Conservation (phyloP, 192 early-diverging fungal species). For the Chytriomyces confervae region DNA sequence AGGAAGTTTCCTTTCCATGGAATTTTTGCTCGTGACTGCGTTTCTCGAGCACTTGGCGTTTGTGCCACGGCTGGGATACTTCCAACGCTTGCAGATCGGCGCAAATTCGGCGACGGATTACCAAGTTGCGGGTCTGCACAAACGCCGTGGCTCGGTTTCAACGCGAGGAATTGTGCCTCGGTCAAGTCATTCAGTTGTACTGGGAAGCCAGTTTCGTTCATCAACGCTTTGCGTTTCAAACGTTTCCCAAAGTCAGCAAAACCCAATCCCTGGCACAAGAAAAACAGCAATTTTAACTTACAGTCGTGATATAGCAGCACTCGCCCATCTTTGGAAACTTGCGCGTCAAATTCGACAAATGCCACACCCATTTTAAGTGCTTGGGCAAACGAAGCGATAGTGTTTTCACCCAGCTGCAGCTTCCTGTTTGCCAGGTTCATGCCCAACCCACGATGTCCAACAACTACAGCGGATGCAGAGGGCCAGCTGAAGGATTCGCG, state of each 20-base stretch:
- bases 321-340: slow-evolving; percentile 85
- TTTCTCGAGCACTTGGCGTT: not conserved
- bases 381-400: slow-evolving; percentile 81
- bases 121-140: not conserved
- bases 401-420: slow-evolving; percentile 92
- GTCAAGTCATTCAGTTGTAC: slow-evolving; percentile 46
- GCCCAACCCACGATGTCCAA: slow-evolving; percentile 37
- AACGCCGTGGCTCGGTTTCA: slow-evolving; percentile 41
- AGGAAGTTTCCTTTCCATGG: slow-evolving; percentile 75
- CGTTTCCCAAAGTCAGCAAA: not conserved
- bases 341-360: slow-evolving; percentile 94
- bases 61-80: slow-evolving; percentile 12
- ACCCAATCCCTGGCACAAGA: not conserved
- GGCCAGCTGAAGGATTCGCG: not conserved
- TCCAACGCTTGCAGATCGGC: slow-evolving; percentile 40
- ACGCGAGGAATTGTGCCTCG: slow-evolving; percentile 44
- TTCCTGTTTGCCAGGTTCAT: slow-evolving; percentile 26
- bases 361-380: slow-evolving; percentile 83
- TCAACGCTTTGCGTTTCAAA: slow-evolving; percentile 27
- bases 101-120: not conserved
- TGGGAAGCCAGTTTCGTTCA: slow-evolving; percentile 47
- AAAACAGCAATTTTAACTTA: slow-evolving; percentile 41
- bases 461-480: not conserved
- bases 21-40: slow-evolving; percentile 49
- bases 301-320: slow-evolving; percentile 95